Percentiles rank a stretch among this genome's conserved stretches.
These are phyloP conservation scores for Pythium utonaiense DNA, from an alignment of 352 stramenopile genomes.

Conservation along the genomic window DNA sequence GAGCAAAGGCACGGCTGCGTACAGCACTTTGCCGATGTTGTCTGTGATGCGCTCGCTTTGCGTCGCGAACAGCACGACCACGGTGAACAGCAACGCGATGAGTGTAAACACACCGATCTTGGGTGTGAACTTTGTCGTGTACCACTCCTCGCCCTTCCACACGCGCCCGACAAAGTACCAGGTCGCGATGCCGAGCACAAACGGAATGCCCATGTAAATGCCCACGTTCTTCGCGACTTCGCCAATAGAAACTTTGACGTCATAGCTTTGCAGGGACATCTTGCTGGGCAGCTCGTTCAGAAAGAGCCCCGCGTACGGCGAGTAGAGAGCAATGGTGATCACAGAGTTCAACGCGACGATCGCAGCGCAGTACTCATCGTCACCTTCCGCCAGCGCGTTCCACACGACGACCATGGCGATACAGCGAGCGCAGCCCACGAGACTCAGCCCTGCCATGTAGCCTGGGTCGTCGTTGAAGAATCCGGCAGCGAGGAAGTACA, in stretches of 20 bases:
- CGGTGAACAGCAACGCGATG: constrained; percentile 59
- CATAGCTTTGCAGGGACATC: constrained; percentile 35
- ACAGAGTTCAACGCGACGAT: constrained; percentile 73
- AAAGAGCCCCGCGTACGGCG: constrained; percentile 53
- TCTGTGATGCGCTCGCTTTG: constrained; percentile 59
- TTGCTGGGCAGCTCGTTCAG: constrained; percentile 39
- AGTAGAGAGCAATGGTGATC: constrained; percentile 58
- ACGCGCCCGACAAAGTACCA: constrained; percentile 42
- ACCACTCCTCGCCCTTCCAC: constrained; percentile 44
- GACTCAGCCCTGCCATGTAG: constrained; percentile 62
- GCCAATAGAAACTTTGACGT: constrained; percentile 38
- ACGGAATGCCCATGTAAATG: constrained; percentile 71
- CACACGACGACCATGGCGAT: constrained; percentile 87
- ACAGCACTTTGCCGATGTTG: constrained; percentile 52
- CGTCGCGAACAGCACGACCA: constrained; percentile 70
- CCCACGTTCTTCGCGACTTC: constrained; percentile 55
- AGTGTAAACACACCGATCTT: constrained; percentile 44
- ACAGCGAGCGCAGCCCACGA: constrained; percentile 67
- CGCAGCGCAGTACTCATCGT: constrained; percentile 63
- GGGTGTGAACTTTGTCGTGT: constrained; percentile 43
- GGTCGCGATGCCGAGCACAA: constrained; percentile 37
- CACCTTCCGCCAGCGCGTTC: constrained; percentile 55
- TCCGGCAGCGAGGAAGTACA: constrained; percentile 46
- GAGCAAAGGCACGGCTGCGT: constrained; percentile 51
- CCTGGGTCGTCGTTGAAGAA: constrained; percentile 47